Evolutionary conservation across 2,329 filamentous ascomycete species (phyloP).

Genomic region (Colletotrichum lupini): DNA sequence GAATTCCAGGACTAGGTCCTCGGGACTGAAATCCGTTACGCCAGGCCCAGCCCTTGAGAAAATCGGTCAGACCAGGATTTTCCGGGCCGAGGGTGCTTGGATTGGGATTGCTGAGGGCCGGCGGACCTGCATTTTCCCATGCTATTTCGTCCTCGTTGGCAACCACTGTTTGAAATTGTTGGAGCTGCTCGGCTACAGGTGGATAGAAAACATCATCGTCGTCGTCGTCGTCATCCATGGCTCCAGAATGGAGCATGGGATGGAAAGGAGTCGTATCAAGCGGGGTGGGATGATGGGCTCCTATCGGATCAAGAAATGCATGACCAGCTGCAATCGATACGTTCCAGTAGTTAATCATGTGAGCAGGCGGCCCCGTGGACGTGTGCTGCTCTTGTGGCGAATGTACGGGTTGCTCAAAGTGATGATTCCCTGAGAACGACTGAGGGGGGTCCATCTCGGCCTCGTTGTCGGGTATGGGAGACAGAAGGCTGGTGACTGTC

Average conservation of each 20-base stretch:
- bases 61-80: slow-evolving; percentile 62
- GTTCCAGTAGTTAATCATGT: slow-evolving; percentile 25
- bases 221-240: slow-evolving; percentile 24
- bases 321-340: slow-evolving; percentile 4
- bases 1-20: slow-evolving; percentile 42
- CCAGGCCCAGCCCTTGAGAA: slow-evolving; percentile 61
- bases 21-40: slow-evolving; percentile 36
- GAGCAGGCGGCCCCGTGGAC: slow-evolving; percentile 17
- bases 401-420: background rate
- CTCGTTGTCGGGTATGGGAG: slow-evolving; percentile 20
- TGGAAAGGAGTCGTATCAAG: slow-evolving; percentile 29
- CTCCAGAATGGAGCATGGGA: slow-evolving; percentile 26
- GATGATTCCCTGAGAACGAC: background rate
- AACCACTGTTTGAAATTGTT: slow-evolving; percentile 15
- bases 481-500: slow-evolving; percentile 26
- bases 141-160: slow-evolving; percentile 24
- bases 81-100: slow-evolving; percentile 55
- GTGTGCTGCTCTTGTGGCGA: background rate
- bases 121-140: slow-evolving; percentile 27
- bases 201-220: slow-evolving; percentile 14
- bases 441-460: slow-evolving; percentile 1
- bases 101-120: slow-evolving; percentile 38
- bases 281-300: slow-evolving; percentile 22
- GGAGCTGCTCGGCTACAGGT: slow-evolving; percentile 22
- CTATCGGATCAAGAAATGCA: slow-evolving; percentile 16